Conservation (phyloP, 1,284 basidiomycete species). For the Cryptococcus depauperatus region DNA sequence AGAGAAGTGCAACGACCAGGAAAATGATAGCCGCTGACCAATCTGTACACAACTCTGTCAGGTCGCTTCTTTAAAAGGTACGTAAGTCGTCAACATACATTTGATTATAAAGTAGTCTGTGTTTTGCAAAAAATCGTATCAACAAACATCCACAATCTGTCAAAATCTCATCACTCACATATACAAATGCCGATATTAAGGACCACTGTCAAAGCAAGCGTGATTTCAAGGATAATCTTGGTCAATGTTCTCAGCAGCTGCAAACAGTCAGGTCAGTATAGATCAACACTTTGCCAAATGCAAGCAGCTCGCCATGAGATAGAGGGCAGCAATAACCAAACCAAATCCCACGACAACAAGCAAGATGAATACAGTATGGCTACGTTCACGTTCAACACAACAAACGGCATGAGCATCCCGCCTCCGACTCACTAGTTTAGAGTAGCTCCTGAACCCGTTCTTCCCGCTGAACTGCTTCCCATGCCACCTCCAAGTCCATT, state of each 20-base stretch:
- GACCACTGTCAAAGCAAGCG: conserved; percentile 60
- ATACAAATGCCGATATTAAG: conserved; percentile 56
- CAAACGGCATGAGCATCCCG: neutral
- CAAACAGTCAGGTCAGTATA: neutral
- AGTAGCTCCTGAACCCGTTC: conserved; percentile 28
- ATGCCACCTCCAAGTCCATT: conserved; percentile 52
- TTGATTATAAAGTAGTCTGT: conserved; percentile 65
- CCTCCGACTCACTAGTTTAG: conserved; percentile 24
- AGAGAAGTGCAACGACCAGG: conserved; percentile 63
- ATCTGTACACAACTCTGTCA: conserved; percentile 17
- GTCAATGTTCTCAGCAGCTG: conserved; percentile 65
- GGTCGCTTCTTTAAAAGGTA: neutral
- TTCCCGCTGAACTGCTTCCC: conserved; percentile 20
- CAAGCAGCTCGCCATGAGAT: conserved; percentile 25
- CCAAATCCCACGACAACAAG: conserved; percentile 58
- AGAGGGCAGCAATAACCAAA: conserved; percentile 49
- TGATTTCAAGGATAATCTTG: conserved; percentile 69
- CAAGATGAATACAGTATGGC: conserved; percentile 58
- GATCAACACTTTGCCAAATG: too few species aligned
- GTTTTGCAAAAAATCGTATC: conserved; percentile 5
- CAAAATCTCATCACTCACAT: conserved; percentile 23
- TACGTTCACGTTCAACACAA: conserved; percentile 6
- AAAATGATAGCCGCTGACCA: conserved; percentile 57
- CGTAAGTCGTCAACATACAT: conserved; percentile 35
- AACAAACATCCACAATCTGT: neutral